A percentile compares a stretch with the other conserved stretches of the same genome.
Conservation (phyloP, 495 filamentous ascomycete genomes). For the Tuber indicum region DNA sequence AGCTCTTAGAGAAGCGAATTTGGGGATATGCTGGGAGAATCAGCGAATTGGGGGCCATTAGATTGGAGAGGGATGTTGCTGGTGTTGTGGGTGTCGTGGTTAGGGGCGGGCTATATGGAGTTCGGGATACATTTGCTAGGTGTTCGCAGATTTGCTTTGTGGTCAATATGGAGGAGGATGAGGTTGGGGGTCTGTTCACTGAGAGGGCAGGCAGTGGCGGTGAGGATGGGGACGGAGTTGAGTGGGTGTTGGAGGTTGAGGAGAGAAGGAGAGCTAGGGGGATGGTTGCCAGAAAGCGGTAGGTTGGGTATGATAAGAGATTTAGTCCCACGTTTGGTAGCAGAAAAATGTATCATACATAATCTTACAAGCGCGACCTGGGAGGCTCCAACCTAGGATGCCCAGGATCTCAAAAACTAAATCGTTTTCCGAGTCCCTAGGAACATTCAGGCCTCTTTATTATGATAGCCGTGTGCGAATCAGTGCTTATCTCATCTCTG, state of each 20-base stretch:
- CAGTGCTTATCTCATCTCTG: too few relatives aligned
- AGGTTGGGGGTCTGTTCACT: conserved; percentile 71
- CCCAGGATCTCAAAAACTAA: too few relatives aligned
- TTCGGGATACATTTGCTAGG: conserved; percentile 71
- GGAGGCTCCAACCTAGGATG: background rate
- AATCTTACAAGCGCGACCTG: background rate
- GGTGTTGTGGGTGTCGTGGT: conserved; percentile 72
- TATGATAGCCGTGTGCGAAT: too few relatives aligned
- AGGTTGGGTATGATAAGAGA: background rate
- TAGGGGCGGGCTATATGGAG: conserved; percentile 65
- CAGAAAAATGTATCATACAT: background rate
- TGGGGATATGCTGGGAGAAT: conserved; percentile 76
- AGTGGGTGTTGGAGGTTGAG: conserved; percentile 55
- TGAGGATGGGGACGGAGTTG: conserved; percentile 47
- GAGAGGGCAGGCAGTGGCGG: conserved; percentile 36
- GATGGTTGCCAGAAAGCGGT: conserved; percentile 47
- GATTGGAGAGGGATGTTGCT: conserved; percentile 80
- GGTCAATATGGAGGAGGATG: conserved; percentile 95
- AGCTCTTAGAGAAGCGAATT: conserved; percentile 81
- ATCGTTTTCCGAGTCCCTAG: too few relatives aligned
- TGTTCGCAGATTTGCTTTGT: conserved; percentile 80
- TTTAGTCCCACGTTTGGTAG: background rate
- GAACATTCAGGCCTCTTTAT: too few relatives aligned
- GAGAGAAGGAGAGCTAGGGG: conserved; percentile 57
- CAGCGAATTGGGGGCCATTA: conserved; percentile 73